Evolutionary conservation across 129 eudicot genomes (phyloP), one percentile per base, ranked within the genome.

Genomic region (Centella asiatica): DNA sequence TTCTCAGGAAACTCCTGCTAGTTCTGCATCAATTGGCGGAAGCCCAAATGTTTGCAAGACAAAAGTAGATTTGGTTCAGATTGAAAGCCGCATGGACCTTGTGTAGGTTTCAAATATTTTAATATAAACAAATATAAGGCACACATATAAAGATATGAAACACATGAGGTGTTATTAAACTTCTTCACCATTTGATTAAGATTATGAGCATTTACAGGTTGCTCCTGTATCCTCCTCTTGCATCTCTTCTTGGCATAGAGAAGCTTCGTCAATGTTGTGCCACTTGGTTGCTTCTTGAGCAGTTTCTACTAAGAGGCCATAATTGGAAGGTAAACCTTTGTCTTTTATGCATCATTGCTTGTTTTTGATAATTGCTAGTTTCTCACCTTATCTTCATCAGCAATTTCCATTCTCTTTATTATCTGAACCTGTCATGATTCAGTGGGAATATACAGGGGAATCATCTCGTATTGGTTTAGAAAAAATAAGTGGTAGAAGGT

Each of bases 261-360:
- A 85, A 78, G 73, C 92, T 93, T 60, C 96, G 95, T 44, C 90
- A 88, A 48, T 82, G 87, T 64, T 93, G 99, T 80, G 76, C 92
- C 39, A 87, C 99, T 61, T 93, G 99, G 99, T 85, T 93, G 83
- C 81, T 87, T 74, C 94, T 93, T 59, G 99, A 93, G 77, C 89
- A 93, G 66, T 80, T 80, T 86, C 96, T 93, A 69, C 65, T 82
- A 23, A 78, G 95, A 73, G 72, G 68, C 67, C 78, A 93, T 73
- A 83, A 81, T 36, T 93, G 99, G 99, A 88, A 88, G 85, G 99
- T 90, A 48, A 55, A 68, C 47, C 24, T 33, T 55, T 45, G 36
- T 40, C 57, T 44, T 66, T 11, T 50, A 24, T 46, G 5, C 29
- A 24, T 23, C 24, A 27, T 20, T 60, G 40, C 24, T 39, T 18